Base-by-base conservation (phyloP, 768 basidiomycete species). In the Russula sp. region DNA sequence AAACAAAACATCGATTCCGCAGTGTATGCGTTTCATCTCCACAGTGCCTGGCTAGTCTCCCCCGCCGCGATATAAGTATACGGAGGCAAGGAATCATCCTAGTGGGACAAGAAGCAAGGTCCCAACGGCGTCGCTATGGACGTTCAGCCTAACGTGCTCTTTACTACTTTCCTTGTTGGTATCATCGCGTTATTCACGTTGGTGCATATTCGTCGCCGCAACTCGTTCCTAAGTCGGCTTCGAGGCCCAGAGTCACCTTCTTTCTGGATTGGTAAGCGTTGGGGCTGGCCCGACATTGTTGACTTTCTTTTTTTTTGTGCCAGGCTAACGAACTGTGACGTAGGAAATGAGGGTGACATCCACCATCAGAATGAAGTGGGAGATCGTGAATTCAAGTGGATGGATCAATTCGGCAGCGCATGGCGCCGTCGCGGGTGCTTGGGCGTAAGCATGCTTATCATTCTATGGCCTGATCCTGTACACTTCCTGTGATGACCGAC, bases 311-410 rank as follows among this genome's bases (percentile, higher is more conserved):
- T 42, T 35, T 14, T 20, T 44, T 22, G 31, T 14, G 32, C 3
- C 31, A 16, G n/a, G 18, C 14, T 22, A 34, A 13, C 7, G 2
- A 48, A 9, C 18, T 18, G 39, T 31, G 18, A 39, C 8, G 16
- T 37, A 72, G 73, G 73, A n/a, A 66, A 69, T 49, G 68, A 71
- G 18, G 60, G 66, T 37, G 62, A 68, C 2, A 50, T 71, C 27
- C 54, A 42, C 14, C 32, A 58, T n/a, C 66, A 72, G 18, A 61
- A 65, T 42, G 66, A 73, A 39, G 68, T 71, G 14, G 71, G 73
- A 16, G 71, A 54, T 59, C 49, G n/a, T 27, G 57, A 65, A 10
- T 66, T 65, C 31, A 18, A 40, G n/a, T 67, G 63, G 63, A 34
- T 61, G 51, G 59, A 55, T 14, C 27, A 50, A 22, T 65, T 57